These are phyloP conservation scores for Rhodosporidiobolus odoratus DNA, from an alignment of 768 basidiomycete genomes.

Conservation along the genomic window DNA sequence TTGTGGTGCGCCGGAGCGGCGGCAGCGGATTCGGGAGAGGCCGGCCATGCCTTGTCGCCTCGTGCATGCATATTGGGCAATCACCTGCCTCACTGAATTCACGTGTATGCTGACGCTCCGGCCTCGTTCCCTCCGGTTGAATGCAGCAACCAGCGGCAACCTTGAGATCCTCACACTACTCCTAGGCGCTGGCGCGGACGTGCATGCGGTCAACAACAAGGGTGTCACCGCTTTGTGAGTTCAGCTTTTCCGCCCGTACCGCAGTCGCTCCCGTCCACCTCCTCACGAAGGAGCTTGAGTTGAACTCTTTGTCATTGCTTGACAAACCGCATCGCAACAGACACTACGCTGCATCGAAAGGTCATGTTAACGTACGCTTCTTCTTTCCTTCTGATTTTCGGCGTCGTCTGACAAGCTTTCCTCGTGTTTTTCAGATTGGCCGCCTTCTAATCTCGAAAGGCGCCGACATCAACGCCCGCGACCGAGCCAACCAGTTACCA, in stretches of 20 bases:
- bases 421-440: conserved; percentile 38
- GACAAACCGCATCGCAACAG: too few relatives aligned
- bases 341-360: conserved; percentile 90
- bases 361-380: conserved; percentile 62
- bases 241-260: background rate
- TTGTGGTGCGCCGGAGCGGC: too few relatives aligned
- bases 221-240: conserved; percentile 76
- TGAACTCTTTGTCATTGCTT: background rate
- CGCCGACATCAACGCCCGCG: conserved; percentile 81
- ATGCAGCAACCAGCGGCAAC: conserved; percentile 73
- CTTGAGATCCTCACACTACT: conserved; percentile 69
- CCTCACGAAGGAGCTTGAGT: conserved; percentile 2
- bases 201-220: conserved; percentile 72
- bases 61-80: too few relatives aligned
- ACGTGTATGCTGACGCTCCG: background rate
- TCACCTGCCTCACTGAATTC: too few relatives aligned
- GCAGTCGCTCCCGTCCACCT: too few relatives aligned
- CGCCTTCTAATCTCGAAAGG: conserved; percentile 40
- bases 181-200: conserved; percentile 73
- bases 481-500: conserved; percentile 86
- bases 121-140: background rate
- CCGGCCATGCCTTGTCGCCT: too few relatives aligned
- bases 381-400: conserved; percentile 42
- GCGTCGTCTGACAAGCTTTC: conserved; percentile 35
- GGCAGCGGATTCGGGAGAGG: too few relatives aligned